Evolutionary conservation across 2,329 filamentous ascomycete genomes (phyloP), one percentile per base, ranked within the genome.

Genomic region (Sporothrix phasma): DNA sequence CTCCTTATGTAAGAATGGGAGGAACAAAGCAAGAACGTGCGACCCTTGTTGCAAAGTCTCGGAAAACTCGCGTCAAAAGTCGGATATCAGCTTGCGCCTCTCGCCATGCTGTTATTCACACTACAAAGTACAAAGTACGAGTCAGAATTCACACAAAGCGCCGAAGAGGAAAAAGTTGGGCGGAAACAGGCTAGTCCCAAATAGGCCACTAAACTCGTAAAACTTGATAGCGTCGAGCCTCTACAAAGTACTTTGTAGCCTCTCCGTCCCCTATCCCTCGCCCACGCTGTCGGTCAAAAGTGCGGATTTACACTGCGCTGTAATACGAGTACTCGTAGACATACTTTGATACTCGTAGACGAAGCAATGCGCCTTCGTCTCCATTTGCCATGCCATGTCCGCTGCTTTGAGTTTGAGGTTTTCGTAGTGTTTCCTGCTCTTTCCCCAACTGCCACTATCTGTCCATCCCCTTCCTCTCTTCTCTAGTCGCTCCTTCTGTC

Each of bases 1-100:
- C 22, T 41, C 26, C 15, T 29, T 22, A 56, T 45, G 22, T 41
- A n/a, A n/a, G n/a, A n/a, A n/a, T n/a, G n/a, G n/a, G n/a, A n/a
- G 22, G 51, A 26, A 46, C 56, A 64, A 64, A 60, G 26, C 53
- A 64, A 60, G 62, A 59, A 63, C 8, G 39, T 26, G 45, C 53
- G 62, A 43, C n/a, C 26, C 22, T 59, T 13, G 19, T 43, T 56
- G 5, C 19, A 43, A 54, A 56, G 59, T n/a, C 22, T 37, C 26
- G 37, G 47, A 58, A 39, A 31, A 24, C 15, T 17, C 39, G 39
- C 37, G 6, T 26, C 3, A n/a, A 37, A 59, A 59, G 11, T 19
- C 49, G 47, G 61, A 58, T 58, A 58, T 58, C 41, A 29, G 41
- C 8, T 19, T 47, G 51, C 24, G n/a, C n/a, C 46, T 26, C 47